Percentiles rank a stretch among this genome's conserved stretches.
phyloP scores from a whole-genome alignment of 179 eudicot species.

The Drosera spatulata region DNA sequence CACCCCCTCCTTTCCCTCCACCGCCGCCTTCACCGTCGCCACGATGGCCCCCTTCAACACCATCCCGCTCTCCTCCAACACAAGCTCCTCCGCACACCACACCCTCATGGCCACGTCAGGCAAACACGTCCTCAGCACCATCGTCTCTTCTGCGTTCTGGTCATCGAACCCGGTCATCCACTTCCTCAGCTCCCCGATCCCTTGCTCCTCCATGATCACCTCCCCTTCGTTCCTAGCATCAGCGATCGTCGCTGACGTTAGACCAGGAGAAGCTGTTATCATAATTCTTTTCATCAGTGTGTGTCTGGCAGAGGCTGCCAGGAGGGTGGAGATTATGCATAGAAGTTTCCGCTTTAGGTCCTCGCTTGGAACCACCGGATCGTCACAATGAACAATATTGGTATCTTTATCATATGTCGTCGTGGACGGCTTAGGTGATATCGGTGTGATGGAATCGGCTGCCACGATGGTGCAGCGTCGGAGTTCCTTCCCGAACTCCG shows the following conservation, averaged over 20 bases:
- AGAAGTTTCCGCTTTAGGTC: constrained; percentile 52
- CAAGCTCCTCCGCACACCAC: constrained; percentile 51
- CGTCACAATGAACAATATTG: background rate
- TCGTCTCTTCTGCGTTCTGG: background rate
- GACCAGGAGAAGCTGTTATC: constrained; percentile 7
- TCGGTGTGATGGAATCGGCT: constrained; percentile 21
- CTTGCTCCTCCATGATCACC: constrained; percentile 32
- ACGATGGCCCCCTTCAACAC: constrained; percentile 65
- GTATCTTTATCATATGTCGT: background rate
- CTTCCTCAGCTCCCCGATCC: constrained; percentile 29
- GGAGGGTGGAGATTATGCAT: constrained; percentile 59
- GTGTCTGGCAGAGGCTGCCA: constrained; percentile 63
- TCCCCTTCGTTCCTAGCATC: constrained; percentile 55
- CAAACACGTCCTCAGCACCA: constrained; percentile 26
- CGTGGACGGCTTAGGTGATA: too few relatives aligned
- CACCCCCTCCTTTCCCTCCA: constrained; percentile 7
- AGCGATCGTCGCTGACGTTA: constrained; percentile 22
- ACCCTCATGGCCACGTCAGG: constrained; percentile 57
- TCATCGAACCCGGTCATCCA: constrained; percentile 1
- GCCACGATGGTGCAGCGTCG: constrained; percentile 46
- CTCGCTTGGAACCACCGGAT: constrained; percentile 11
- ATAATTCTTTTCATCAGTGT: constrained; percentile 36
- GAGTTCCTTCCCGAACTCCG: constrained; percentile 52
- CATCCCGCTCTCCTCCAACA: constrained; percentile 30
- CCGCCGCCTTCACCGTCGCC: constrained; percentile 40